These are phyloP conservation scores for Mariannaea elegans DNA, from an alignment of 2,329 filamentous ascomycete genomes.

Conservation along the genomic window DNA sequence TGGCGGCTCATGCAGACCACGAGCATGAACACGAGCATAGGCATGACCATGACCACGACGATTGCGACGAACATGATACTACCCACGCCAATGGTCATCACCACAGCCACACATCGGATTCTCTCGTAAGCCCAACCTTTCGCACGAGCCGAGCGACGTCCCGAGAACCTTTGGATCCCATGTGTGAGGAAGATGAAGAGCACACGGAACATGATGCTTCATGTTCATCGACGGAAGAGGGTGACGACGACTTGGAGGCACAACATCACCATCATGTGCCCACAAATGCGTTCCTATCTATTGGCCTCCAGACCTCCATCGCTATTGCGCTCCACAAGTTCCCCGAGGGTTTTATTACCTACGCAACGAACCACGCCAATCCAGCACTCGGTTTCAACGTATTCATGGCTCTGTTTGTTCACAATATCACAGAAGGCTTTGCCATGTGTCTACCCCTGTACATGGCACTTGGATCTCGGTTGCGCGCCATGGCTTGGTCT, in stretches of 20 bases:
- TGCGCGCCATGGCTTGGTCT: conserved; percentile 85
- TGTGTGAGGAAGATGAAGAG: conserved; percentile 35
- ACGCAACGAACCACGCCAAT: conserved; percentile 96
- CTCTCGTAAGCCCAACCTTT: conserved; percentile 44
- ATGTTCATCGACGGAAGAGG: conserved; percentile 44
- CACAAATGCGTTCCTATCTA: conserved; percentile 90
- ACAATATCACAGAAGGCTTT: conserved; percentile 98
- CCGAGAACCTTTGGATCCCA: conserved; percentile 46
- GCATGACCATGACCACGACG: conserved; percentile 36
- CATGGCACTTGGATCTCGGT: conserved; percentile 83
- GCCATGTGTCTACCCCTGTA: conserved; percentile 93
- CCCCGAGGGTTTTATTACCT: conserved; percentile 88
- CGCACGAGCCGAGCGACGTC: conserved; percentile 52
- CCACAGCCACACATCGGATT: conserved; percentile 36
- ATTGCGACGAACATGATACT: conserved; percentile 4
- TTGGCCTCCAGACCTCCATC: conserved; percentile 94
- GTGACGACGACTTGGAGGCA: conserved; percentile 58
- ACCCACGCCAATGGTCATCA: conserved; percentile 23
- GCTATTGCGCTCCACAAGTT: conserved; percentile 97
- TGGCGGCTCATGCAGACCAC: conserved; percentile 38
- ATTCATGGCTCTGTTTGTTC: conserved; percentile 94
- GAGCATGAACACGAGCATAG: conserved; percentile 36
- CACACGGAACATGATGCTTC: conserved; percentile 36
- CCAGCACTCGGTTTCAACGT: conserved; percentile 88
- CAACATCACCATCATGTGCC: conserved; percentile 94